phyloP scores from a whole-genome alignment of 495 filamentous ascomycete species.

The Xeromyces bisporus region DNA sequence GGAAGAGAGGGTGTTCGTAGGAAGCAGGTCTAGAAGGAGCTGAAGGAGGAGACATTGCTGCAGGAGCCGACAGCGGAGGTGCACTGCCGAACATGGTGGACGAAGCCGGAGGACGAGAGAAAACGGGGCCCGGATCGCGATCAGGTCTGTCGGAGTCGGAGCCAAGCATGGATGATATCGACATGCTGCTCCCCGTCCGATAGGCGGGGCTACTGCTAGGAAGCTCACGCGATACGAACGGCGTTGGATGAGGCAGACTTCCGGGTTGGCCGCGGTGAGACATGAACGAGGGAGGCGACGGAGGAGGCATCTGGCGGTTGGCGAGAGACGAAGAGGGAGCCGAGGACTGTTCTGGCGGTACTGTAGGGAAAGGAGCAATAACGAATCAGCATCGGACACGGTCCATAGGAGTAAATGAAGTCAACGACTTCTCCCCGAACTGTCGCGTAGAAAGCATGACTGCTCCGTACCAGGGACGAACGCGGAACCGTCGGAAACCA shows the following conservation, averaged over 20 bases:
- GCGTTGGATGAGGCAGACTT: conserved; percentile 22
- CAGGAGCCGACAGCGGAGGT: conserved; percentile 15
- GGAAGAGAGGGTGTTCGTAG: conserved; percentile 42
- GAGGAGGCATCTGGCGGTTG: conserved; percentile 41
- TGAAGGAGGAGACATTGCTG: conserved; percentile 31
- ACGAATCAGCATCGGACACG: background rate
- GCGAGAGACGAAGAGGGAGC: conserved; percentile 30
- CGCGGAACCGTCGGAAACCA: background rate
- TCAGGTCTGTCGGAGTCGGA: conserved; percentile 44
- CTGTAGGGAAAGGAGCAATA: background rate
- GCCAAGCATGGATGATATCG: conserved; percentile 82
- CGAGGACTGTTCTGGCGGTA: conserved; percentile 15
- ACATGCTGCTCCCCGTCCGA: conserved; percentile 70
- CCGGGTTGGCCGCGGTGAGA: conserved; percentile 25
- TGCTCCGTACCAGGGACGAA: background rate
- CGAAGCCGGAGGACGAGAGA: conserved; percentile 36
- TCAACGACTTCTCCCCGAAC: too few relatives aligned
- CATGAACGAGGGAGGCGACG: conserved; percentile 40
- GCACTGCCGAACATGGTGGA: conserved; percentile 23
- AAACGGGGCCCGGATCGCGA: conserved; percentile 34
- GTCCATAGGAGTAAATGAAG: background rate
- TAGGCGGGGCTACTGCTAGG: conserved; percentile 26
- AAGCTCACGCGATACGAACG: conserved; percentile 37
- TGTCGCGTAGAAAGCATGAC: background rate
- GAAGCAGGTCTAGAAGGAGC: conserved; percentile 27